These are phyloP conservation scores for Cylindrotheca fusiformis DNA, from an alignment of 108 stramenopile species.

Conservation along the genomic window DNA sequence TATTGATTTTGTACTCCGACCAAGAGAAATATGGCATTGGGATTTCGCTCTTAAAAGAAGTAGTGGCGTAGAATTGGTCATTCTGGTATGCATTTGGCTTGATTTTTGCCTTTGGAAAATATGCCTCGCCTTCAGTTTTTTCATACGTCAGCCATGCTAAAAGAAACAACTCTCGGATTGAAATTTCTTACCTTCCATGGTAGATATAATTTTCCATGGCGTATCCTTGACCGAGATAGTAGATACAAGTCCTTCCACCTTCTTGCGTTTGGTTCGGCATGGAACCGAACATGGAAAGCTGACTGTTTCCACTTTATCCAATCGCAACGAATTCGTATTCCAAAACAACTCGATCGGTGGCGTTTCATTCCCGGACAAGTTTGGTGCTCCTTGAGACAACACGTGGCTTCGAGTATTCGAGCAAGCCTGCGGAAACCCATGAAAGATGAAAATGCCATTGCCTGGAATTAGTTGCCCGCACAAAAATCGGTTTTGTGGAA, in stretches of 20 bases:
- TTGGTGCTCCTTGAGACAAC: conserved; percentile 4
- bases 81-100: conserved; percentile 14
- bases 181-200: too few species aligned
- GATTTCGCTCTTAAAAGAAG: conserved; percentile 68
- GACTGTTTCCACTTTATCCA: background rate
- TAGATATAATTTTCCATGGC: conserved; percentile 32
- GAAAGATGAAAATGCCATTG: conserved; percentile 3
- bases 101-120: conserved; percentile 28
- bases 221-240: conserved; percentile 34
- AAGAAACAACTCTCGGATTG: too few species aligned
- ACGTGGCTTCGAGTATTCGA: conserved; percentile 6
- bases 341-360: conserved; percentile 25
- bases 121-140: conserved; percentile 34
- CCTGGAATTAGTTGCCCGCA: conserved; percentile 26
- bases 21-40: conserved; percentile 65
- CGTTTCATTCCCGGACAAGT: conserved; percentile 1
- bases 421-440: background rate
- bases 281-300: conserved; percentile 34
- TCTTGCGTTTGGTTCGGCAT: conserved; percentile 21
- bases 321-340: background rate
- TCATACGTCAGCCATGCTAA: background rate
- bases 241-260: conserved; percentile 1
- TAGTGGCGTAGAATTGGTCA: conserved; percentile 54
- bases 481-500: conserved; percentile 21
- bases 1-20: conserved; percentile 43